These are phyloP conservation scores for Cornus kousa DNA, from an alignment of 148 eudicot species.

Conservation along the genomic window DNA sequence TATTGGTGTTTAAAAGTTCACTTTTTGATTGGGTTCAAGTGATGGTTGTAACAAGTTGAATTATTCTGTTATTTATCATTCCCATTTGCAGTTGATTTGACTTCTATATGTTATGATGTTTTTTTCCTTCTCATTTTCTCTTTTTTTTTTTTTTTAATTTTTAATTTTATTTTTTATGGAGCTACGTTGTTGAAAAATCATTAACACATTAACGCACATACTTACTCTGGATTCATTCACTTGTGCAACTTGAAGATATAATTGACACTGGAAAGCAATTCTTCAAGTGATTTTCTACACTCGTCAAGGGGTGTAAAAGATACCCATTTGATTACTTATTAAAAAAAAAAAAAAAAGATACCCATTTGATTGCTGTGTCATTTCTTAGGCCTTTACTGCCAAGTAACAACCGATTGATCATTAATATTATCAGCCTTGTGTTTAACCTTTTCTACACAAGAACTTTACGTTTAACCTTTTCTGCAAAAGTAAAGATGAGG, in stretches of 20 bases:
- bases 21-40: neutral
- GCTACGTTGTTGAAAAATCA: neutral
- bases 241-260: neutral
- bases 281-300: neutral
- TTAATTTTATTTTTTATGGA: no score
- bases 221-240: neutral
- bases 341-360: no score
- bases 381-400: neutral
- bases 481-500: neutral
- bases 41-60: neutral
- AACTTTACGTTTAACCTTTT: neutral
- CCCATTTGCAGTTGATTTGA: neutral
- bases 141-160: no score
- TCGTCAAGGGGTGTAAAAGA: neutral
- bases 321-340: neutral
- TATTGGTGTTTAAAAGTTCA: neutral
- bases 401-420: neutral
- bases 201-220: neutral
- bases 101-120: neutral
- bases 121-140: no score
- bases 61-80: neutral
- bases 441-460: neutral
- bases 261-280: neutral
- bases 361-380: neutral
- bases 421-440: neutral